Evolutionary conservation across 331 rosid species (phyloP), one percentile per base, ranked within the genome.

Genomic region (Pyrus hybrid): DNA sequence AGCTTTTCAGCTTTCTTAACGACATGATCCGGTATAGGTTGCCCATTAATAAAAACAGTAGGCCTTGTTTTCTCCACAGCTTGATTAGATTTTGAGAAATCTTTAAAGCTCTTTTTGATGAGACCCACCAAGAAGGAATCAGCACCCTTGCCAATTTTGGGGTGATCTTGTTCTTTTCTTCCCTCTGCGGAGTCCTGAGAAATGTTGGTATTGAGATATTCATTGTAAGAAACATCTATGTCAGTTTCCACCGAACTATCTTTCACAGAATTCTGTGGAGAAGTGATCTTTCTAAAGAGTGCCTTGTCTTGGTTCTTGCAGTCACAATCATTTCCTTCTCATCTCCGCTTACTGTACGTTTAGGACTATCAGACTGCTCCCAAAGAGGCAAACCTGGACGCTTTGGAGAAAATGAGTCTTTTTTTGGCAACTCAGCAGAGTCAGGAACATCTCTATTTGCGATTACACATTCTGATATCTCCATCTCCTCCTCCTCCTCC

Each of bases 1-100:
- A 16, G 67, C 75, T 83, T 86, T 79, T 86, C 90, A 26, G 87
- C 90, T 69, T 70, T 79, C 58, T 75, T 81, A 14, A 86, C 82
- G 1, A 61, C 45, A 43, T 70, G 75, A 49, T 78, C 79, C 2
- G 65, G 84, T 43, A 86, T 64, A 8, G 75, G 87, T 22, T 83
- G 79, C 25, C 90, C 90, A 54, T 86, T 86, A 57, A 86, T 64
- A 1, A 54, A 78, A 56, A 86, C 90, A 20, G 57, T 73, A 60
- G 81, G 81, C 49, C 57, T 32, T 64, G 67, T 82, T 58, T 23
- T 65, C 75, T 72, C 82, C 41, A 61, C 70, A 23, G 18, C 49
- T 71, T 77, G 76, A 78, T 45, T 29, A 49, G 80, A 78, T 70
- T 79, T 82, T 10, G 86, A 80, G 63, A 78, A 77, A 70, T 85